Base-by-base conservation (phyloP, 768 basidiomycete species). In the Cantharellus anzutake region DNA sequence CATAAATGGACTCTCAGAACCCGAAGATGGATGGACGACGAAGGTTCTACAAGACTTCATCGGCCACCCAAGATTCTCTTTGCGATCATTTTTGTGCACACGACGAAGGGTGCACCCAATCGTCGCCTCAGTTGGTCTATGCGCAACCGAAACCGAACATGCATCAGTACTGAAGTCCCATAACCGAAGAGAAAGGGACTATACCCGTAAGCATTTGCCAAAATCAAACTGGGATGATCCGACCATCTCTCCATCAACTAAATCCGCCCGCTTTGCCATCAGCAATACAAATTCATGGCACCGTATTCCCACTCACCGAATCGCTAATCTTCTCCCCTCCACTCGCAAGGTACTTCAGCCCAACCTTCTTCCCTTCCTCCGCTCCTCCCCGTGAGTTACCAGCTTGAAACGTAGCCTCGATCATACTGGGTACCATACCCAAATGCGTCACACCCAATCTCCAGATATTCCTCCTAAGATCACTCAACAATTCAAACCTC, bases 261-360 rank as follows among this genome's bases (percentile, higher is more conserved):
- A 4, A 5, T 35, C 40, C 20, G 29, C 44, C 29, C 44, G 11
- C 44, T 29, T 11, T 48, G 44, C 29, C 44, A 48, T 11, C 44
- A 48, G 29, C 44, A 48, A 11, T 29, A 48, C 11, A 29, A 48
- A 48, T 48, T 11, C 44, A 29, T 48, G 29, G 44, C 11, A 48
- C 29, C 44, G 11, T 29, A 48, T 11, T 48, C 11, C 41, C 38
- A 66, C 73, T 61, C 59, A 77, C 76, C 20, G 74, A 69, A 63
- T 78, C 75, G 55, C 72, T 75, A 65, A 78, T 76, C 66, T 78
- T 78, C 66, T 78, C 77, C 3, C 77, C 77, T 7, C 77, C 77
- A 60, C 75, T 75, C 2, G 69, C 74, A 41, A 78, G 73, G 60
- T 73, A 78, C 29, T 72, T 68, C 40, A 78, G 66, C 29, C 65